Evolutionary conservation across 441 rosid species (phyloP), one percentile per base, ranked within the genome.

Genomic region (Lepidium campestre): DNA sequence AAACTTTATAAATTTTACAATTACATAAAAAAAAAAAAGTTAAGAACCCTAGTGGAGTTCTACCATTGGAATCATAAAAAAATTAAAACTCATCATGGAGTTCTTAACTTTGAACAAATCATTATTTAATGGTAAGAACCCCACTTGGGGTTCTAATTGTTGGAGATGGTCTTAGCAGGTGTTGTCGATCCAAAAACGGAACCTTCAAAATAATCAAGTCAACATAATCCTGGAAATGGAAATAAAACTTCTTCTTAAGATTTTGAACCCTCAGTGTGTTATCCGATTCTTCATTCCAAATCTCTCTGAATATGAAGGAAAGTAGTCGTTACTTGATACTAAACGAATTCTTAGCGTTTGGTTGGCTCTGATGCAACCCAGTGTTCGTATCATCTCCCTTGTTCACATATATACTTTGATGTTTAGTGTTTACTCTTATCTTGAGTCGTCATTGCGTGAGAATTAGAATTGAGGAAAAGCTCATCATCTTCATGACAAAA

Each of bases 151-250:
- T 27, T 27, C 31, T 27, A 27, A 27, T 27, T 27, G 31, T 27
- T 27, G 31, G 31, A 27, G 1, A 27, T 27, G 31, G 31, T 27
- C 3, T 22, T 3, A 25, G 0, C 2, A 25, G 4, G 4, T 25
- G 27, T 25, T 25, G n/a, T n/a, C n/a, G n/a, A n/a, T n/a, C n/a
- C n/a, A n/a, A n/a, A n/a, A n/a, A n/a, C n/a, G n/a, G n/a, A n/a
- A 93, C 99, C 97, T 89, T 89, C 94, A 86, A 93, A 62, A 93
- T 93, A 75, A 87, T 86, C 85, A 93, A 84, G 77, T 93, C 90
- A 36, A 82, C 87, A 74, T 91, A 93, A 79, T 93, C 93, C 83
- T 87, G 97, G 79, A 89, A 93, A 79, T 83, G 93, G 80, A 84
- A 93, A 83, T 83, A 87, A 80, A 93, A 93, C 74, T 86, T 91